Evolutionary conservation across 1,139 yeast species (phyloP).

Genomic region (Geotrichum phurueaensis): DNA sequence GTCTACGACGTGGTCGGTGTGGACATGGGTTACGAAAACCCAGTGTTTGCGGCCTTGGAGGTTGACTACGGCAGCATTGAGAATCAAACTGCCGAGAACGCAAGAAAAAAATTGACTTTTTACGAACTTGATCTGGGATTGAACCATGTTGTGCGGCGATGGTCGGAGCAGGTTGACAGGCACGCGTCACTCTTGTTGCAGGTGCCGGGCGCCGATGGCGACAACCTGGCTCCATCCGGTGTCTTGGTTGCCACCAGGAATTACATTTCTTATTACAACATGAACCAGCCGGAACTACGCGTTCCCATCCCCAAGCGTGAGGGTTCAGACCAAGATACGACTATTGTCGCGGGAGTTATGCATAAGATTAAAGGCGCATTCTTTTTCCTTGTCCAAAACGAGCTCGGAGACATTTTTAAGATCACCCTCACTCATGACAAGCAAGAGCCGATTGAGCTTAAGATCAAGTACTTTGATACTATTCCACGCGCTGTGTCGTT

Average conservation of each 20-base stretch:
- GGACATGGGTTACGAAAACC: constrained; percentile 76
- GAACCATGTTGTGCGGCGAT: constrained; percentile 59
- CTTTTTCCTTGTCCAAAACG: constrained; percentile 67
- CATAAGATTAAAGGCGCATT: constrained; percentile 47
- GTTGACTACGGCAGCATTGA: constrained; percentile 12
- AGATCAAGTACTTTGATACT: constrained; percentile 69
- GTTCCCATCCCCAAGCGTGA: constrained; percentile 38
- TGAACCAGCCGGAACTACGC: constrained; percentile 33
- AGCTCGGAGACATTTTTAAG: constrained; percentile 74
- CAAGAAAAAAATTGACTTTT: constrained; percentile 45
- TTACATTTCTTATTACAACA: constrained; percentile 43
- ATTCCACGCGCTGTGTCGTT: constrained; percentile 53
- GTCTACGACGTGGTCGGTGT: constrained; percentile 54
- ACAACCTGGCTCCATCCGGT: constrained; percentile 56
- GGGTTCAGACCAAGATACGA: constrained; percentile 22
- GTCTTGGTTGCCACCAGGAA: constrained; percentile 48
- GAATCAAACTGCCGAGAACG: constrained; percentile 24
- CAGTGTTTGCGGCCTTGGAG: constrained; percentile 77
- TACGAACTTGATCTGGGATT: constrained; percentile 85
- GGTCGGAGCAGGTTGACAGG: constrained; percentile 40
- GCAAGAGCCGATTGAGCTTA: constrained; percentile 34
- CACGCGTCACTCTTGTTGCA: constrained; percentile 42
- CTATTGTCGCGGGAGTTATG: constrained; percentile 51
- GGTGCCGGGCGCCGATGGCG: constrained; percentile 44
- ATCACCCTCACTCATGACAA: constrained; percentile 47